Evolutionary conservation across 768 basidiomycete species (phyloP), one percentile per base, ranked within the genome.

Genomic region (Mycena vulgaris): DNA sequence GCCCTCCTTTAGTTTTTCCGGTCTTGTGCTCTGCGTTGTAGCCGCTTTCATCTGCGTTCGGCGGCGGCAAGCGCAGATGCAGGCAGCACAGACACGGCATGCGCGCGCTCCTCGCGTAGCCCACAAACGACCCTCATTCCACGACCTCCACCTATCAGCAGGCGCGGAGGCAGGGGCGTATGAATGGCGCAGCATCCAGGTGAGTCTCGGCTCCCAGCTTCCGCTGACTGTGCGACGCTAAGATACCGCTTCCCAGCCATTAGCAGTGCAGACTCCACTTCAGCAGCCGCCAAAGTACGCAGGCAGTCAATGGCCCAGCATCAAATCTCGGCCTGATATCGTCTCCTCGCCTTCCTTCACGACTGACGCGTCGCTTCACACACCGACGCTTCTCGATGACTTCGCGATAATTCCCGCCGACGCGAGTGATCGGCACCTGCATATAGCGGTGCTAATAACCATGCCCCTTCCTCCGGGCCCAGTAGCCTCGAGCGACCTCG

Each of bases 351-450:
- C 31, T 13, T 23, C 31, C 28, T 49, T 30, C 27, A 30, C 40
- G 28, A 23, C 39, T 23, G 39, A 60, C 45, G 31, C 67, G 45
- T 62, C 60, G 19, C 33, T 68, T 35, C 8, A 33, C n/a, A n/a
- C 49, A 11, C 31, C 30, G 5, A n/a, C 57, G 14, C 33, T 53
- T 53, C 47, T 52, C 13, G 53, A 57, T 2, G 59, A 39, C 30
- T 16, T 25, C 49, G n/a, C 45, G 52, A 31, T 30, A 9, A 17
- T 23, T 31, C n/a, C 28, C 45, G 59, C 40, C 40, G 42, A 23
- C n/a, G 42, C n/a, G n/a, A n/a, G n/a, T n/a, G n/a, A 66, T 37
- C 56, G 33, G 40, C 66, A 57, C 16, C 67, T 68, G 42, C 67
- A 40, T 0, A 63, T 63, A 19, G 45, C 67, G 19, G 58, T 68